These are phyloP conservation scores for Huiozyma naganishii DNA, from an alignment of 805 yeast genomes.

Conservation along the genomic window DNA sequence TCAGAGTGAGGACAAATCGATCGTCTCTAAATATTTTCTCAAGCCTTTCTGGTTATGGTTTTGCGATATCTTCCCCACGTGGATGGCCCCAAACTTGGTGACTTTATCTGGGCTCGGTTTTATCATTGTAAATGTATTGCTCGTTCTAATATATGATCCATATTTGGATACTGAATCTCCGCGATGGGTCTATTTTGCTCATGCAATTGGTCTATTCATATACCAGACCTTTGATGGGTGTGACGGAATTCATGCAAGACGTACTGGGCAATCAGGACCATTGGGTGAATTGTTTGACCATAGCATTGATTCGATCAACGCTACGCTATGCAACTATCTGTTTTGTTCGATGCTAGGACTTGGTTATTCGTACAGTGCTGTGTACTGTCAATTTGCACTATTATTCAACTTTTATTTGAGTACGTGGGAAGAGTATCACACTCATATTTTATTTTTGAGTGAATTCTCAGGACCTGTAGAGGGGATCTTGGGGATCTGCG, in stretches of 20 bases:
- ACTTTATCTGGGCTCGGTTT: slow-evolving; percentile 76
- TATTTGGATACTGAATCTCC: slow-evolving; percentile 50
- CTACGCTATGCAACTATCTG: slow-evolving; percentile 67
- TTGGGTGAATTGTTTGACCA: slow-evolving; percentile 92
- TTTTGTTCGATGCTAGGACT: slow-evolving; percentile 68
- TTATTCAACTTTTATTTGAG: slow-evolving; percentile 76
- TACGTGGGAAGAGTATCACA: slow-evolving; percentile 94
- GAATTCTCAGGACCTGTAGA: slow-evolving; percentile 91
- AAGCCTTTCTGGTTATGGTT: slow-evolving; percentile 75
- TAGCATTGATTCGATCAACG: slow-evolving; percentile 64
- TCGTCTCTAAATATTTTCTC: slow-evolving; percentile 60
- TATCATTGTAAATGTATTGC: slow-evolving; percentile 48
- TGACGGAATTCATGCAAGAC: slow-evolving; percentile 91
- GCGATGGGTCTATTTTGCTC: slow-evolving; percentile 62
- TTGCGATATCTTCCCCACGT: slow-evolving; percentile 62
- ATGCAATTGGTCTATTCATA: slow-evolving; percentile 75
- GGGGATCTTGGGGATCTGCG: slow-evolving; percentile 62
- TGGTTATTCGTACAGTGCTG: slow-evolving; percentile 54
- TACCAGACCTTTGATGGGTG: slow-evolving; percentile 95
- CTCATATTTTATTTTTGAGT: slow-evolving; percentile 69
- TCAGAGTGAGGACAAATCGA: slow-evolving; percentile 71
- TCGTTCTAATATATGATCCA: slow-evolving; percentile 69
- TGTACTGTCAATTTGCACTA: slow-evolving; percentile 60
- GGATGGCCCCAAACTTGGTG: slow-evolving; percentile 89
- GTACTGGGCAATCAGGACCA: slow-evolving; percentile 92